Conservation (phyloP, 331 rosid species). For the Quercus phellos region DNA sequence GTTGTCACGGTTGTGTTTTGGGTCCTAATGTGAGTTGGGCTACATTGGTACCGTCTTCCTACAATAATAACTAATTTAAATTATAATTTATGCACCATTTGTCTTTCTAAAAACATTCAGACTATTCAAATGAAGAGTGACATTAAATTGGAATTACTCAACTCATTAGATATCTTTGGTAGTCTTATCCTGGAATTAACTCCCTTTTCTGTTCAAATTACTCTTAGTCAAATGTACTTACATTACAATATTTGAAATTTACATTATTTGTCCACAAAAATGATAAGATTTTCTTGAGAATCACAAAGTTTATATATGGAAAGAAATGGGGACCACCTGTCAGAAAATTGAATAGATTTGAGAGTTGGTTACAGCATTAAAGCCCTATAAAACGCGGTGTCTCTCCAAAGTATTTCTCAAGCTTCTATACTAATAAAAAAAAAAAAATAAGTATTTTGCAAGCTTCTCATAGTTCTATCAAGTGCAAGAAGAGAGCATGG, state of each 20-base stretch:
- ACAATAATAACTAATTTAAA: neutral
- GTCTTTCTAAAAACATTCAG: neutral
- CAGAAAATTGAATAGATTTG: neutral
- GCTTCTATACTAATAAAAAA: neutral
- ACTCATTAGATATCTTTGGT: neutral
- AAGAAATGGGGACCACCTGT: neutral
- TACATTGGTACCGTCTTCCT: neutral
- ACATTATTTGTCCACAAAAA: neutral
- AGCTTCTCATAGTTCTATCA: neutral
- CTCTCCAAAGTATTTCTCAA: neutral
- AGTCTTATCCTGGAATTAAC: neutral
- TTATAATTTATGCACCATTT: neutral
- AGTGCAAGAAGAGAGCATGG: neutral
- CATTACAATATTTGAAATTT: neutral
- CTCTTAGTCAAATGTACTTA: neutral
- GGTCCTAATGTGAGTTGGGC: neutral
- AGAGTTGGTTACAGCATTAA: neutral
- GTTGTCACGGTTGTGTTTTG: neutral
- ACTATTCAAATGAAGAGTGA: neutral
- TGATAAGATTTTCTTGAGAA: neutral
- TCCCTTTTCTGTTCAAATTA: neutral
- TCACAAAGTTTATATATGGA: neutral
- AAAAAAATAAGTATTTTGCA: neutral
- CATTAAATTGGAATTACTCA: neutral
- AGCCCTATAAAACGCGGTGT: neutral